Percentiles rank a stretch among this genome's conserved stretches.
phyloP scores from a whole-genome alignment of 1,139 yeast species.

The Taiozyma sp. region DNA sequence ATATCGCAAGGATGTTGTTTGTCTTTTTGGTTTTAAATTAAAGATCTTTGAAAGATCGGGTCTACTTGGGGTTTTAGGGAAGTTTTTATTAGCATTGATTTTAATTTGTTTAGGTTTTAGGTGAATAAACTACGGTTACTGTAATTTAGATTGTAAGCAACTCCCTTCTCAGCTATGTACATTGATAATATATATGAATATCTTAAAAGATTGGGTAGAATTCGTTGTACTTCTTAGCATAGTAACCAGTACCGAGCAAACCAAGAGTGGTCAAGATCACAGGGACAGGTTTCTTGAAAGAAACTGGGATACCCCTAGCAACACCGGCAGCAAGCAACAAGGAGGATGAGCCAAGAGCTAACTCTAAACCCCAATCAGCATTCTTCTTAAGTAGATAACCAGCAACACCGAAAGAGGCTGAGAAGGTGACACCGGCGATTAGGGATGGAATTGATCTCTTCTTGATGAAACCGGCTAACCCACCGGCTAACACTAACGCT shows the following conservation, averaged over 20 bases:
- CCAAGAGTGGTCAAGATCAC: conserved; percentile 61
- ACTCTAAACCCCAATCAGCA: conserved; percentile 74
- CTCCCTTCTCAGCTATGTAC: background rate
- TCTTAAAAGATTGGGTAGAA: conserved; percentile 38
- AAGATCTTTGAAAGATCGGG: background rate
- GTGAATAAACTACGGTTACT: no score
- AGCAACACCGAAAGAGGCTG: conserved; percentile 66
- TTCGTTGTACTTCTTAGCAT: conserved; percentile 64
- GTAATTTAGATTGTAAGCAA: no score
- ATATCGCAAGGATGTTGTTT: background rate
- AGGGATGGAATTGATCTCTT: conserved; percentile 78
- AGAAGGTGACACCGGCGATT: conserved; percentile 67
- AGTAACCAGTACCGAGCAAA: conserved; percentile 58
- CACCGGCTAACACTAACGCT: conserved; percentile 69
- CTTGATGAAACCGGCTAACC: conserved; percentile 63
- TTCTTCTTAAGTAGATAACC: conserved; percentile 73
- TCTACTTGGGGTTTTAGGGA: background rate
- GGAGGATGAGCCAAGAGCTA: conserved; percentile 69
- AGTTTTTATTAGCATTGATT: background rate
- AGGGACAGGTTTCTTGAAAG: conserved; percentile 73
- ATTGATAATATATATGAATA: background rate
- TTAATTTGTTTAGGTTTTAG: background rate
- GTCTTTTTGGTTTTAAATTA: background rate
- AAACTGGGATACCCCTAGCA: conserved; percentile 55
- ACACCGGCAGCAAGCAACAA: conserved; percentile 64